phyloP scores from a whole-genome alignment of 2,329 filamentous ascomycete genomes.

The Elsinoe fawcettii region DNA sequence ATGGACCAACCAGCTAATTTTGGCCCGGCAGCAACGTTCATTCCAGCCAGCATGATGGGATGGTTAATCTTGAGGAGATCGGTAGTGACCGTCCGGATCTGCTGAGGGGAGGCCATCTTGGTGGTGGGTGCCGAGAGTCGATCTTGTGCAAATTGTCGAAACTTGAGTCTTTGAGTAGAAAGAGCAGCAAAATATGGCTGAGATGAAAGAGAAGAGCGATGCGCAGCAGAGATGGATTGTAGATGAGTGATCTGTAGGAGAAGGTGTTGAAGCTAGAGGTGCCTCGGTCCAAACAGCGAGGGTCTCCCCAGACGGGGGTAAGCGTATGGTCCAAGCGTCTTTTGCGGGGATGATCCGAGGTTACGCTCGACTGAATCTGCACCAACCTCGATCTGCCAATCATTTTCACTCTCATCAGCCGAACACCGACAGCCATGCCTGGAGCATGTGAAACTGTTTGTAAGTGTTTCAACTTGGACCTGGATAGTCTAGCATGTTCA shows the following conservation, averaged over 20 bases:
- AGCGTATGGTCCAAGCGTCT: not conserved
- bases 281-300: conserved; percentile 6
- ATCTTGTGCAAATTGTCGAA: conserved; percentile 22
- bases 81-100: conserved; percentile 84
- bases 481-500: too few species aligned
- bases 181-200: not conserved
- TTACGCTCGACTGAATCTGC: not conserved
- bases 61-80: conserved; percentile 98
- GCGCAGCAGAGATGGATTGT: not conserved
- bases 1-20: conserved; percentile 67
- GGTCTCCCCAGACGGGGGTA: not conserved
- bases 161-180: not conserved
- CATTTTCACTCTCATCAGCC: not conserved
- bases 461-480: not conserved
- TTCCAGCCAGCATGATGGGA: conserved; percentile 88
- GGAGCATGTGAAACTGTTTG: not conserved
- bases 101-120: conserved; percentile 71
- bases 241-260: conserved; percentile 3
- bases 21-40: conserved; percentile 97
- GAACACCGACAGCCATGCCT: not conserved
- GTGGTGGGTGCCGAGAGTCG: not conserved
- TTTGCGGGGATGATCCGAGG: conserved; percentile 9
- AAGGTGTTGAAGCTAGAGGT: not conserved
- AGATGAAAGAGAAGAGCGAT: not conserved
- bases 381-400: not conserved